Base-by-base conservation (phyloP, 192 early-diverging fungal species). In the Borealophlyctis nickersoniae region DNA sequence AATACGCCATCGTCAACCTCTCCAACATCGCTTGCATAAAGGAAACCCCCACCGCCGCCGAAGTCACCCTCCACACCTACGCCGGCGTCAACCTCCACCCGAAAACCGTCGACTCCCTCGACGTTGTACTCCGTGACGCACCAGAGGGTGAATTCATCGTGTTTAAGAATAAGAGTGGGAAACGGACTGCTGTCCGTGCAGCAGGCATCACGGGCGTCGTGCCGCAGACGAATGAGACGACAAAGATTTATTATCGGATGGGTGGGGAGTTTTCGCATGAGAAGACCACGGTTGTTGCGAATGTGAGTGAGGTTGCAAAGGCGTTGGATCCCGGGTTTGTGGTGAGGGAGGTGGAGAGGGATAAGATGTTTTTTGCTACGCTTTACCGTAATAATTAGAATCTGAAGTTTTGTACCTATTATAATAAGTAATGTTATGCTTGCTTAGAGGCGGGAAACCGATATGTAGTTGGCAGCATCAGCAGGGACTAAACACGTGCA, bases 271-370 rank as follows among this genome's bases (percentile, higher is more conserved):
- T 45, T 7, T 7, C 39, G 39, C 39, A 13, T 45, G 39, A 7
- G 7, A 19, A 7, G 39, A 45, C 39, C 9, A 19, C 7, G 39
- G 39, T 45, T 45, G 19, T 45, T 7, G 39, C 19, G 7, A 13
- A 7, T 13, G 19, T 45, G 19, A 19, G 19, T 7, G 39, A 45
- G 39, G 39, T 45, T 45, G 39, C 39, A 13, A 45, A 45, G 39
- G 19, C 39, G 39, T 45, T 45, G 39, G 39, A 45, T 45, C 39
- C 39, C 39, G 39, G 7, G 39, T 45, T 45, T 45, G 39, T 45
- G 7, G 39, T 19, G 9, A 7, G 19, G 39, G 39, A 45, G 39
- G 39, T 45, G 19, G 39, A 45, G 39, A 45, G 19, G 39, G 39
- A 45, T 45, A 45, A 45, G 39, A 45, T 13, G 39, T 45, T 45